These are phyloP conservation scores for Aspergillus taichungensis DNA, from an alignment of 495 filamentous ascomycete species.

Conservation along the genomic window DNA sequence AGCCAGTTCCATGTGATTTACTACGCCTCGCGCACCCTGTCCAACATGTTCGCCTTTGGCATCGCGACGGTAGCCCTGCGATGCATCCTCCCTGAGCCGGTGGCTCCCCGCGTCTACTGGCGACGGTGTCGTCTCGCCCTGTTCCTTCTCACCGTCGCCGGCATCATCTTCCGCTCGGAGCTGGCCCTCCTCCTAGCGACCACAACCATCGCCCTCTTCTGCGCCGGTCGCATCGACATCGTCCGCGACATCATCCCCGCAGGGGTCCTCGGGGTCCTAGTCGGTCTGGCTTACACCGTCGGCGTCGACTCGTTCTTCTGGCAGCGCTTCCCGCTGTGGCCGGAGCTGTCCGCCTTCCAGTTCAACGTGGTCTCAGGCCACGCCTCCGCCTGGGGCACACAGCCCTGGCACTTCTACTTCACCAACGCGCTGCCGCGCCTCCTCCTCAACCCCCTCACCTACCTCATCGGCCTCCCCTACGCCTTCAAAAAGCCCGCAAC, in stretches of 20 bases:
- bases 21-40: conserved; percentile 86
- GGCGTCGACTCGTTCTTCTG: conserved; percentile 86
- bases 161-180: conserved; percentile 83
- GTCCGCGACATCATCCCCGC: conserved; percentile 49
- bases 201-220: conserved; percentile 42
- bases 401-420: conserved; percentile 82
- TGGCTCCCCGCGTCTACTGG: conserved; percentile 20
- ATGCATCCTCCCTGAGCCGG: conserved; percentile 53
- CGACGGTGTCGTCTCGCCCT: conserved; percentile 49
- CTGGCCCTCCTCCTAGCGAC: conserved; percentile 67
- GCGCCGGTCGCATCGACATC: conserved; percentile 46
- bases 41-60: conserved; percentile 94
- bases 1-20: conserved; percentile 91
- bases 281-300: conserved; percentile 58
- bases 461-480: conserved; percentile 54
- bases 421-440: conserved; percentile 71
- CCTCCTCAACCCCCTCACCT: conserved; percentile 65
- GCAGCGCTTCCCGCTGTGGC: conserved; percentile 74
- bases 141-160: conserved; percentile 69
- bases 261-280: conserved; percentile 53
- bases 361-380: conserved; percentile 72
- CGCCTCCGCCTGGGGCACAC: conserved; percentile 78
- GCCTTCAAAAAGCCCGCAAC: conserved; percentile 48
- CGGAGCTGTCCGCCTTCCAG: conserved; percentile 80
- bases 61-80: conserved; percentile 64